Conservation (phyloP, 108 stramenopile species). For the Nitzschia inconspicua region DNA sequence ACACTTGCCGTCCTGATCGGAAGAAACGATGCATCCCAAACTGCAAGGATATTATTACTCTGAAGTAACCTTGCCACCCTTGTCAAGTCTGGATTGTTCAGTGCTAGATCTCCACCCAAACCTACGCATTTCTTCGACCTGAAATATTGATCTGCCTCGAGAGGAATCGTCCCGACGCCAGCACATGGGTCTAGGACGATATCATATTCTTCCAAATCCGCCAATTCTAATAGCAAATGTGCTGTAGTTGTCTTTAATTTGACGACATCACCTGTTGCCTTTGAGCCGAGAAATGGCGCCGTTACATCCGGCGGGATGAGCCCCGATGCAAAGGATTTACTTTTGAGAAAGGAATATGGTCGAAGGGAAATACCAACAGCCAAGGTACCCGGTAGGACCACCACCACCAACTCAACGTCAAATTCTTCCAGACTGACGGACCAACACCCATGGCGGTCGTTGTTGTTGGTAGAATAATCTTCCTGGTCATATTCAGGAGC, state of each 20-base stretch:
- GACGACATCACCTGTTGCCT: constrained; percentile 30
- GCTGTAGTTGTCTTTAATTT: constrained; percentile 57
- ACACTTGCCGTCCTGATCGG: constrained; percentile 50
- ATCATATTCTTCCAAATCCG: constrained; percentile 35
- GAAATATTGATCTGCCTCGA: constrained; percentile 29
- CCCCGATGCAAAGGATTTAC: constrained; percentile 41
- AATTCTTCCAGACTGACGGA: constrained; percentile 53
- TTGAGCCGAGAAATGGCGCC: constrained; percentile 33
- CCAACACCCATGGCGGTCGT: constrained; percentile 11
- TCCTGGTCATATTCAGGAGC: not conserved
- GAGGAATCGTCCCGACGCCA: constrained; percentile 64
- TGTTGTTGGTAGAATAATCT: not conserved
- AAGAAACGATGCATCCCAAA: constrained; percentile 57
- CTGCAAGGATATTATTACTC: constrained; percentile 8
- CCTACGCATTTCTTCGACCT: constrained; percentile 3
- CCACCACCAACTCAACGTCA: constrained; percentile 52
- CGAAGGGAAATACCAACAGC: constrained; percentile 44
- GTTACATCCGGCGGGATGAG: constrained; percentile 50
- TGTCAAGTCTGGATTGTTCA: constrained; percentile 15
- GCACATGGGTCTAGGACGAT: constrained; percentile 71
- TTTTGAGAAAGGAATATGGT: constrained; percentile 48
- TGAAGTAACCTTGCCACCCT: not conserved
- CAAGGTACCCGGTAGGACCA: constrained; percentile 26
- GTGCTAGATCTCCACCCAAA: constrained; percentile 57
- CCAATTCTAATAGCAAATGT: constrained; percentile 42